Evolutionary conservation across 2,329 filamentous ascomycete species (phyloP).

Genomic region (Calycina herbarum): DNA sequence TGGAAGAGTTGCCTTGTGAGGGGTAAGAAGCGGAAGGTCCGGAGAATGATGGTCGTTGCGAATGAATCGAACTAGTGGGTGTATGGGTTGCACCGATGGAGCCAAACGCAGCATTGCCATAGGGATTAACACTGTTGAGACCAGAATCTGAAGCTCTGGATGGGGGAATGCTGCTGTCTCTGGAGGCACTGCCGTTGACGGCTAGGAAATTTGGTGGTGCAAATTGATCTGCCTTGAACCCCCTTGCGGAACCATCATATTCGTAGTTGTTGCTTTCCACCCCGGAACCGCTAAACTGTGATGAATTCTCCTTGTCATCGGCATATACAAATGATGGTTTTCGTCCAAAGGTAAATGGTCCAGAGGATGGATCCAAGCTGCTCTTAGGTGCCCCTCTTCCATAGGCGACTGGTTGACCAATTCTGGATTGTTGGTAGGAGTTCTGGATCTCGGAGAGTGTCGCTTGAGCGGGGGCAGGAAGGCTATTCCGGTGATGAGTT

Average conservation of each 20-base stretch:
- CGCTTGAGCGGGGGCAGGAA: constrained; percentile 40
- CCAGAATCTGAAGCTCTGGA: constrained; percentile 54
- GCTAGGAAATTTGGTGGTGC: constrained; percentile 48
- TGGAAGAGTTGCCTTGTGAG: constrained; percentile 45
- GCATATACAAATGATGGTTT: constrained; percentile 33
- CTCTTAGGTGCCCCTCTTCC: constrained; percentile 41
- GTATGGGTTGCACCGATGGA: constrained; percentile 39
- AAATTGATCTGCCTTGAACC: constrained; percentile 27
- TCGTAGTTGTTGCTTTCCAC: constrained; percentile 27
- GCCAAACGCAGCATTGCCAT: constrained; percentile 33
- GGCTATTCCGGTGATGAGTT: constrained; percentile 52
- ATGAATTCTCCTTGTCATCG: constrained; percentile 37
- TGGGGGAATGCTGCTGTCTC: constrained; percentile 56
- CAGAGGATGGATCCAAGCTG: constrained; percentile 47
- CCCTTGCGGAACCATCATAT: constrained; percentile 27
- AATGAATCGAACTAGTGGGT: constrained; percentile 47
- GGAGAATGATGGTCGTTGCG: constrained; percentile 47
- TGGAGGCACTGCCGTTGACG: constrained; percentile 47
- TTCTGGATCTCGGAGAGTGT: constrained; percentile 46
- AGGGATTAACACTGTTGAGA: constrained; percentile 27
- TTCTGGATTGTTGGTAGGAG: constrained; percentile 44
- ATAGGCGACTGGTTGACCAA: constrained; percentile 43
- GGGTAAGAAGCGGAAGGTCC: constrained; percentile 49
- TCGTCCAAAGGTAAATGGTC: constrained; percentile 42
- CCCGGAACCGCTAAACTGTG: constrained; percentile 23